These are phyloP conservation scores for Lepiota subincarnata DNA, from an alignment of 768 basidiomycete species.

Conservation along the genomic window DNA sequence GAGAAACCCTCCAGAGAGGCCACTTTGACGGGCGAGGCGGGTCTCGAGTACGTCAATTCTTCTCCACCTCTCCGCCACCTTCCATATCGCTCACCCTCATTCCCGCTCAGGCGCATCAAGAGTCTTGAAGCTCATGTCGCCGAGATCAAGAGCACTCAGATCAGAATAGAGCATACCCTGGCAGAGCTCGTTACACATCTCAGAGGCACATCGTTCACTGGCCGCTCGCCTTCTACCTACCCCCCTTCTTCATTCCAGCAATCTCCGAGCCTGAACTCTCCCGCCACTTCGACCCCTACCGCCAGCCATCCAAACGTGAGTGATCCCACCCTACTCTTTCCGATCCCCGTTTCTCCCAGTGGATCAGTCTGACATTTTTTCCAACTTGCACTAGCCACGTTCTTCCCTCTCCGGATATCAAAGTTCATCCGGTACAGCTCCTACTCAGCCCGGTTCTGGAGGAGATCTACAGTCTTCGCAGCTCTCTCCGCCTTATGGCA, in stretches of 20 bases:
- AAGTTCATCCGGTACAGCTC: constrained; percentile 30
- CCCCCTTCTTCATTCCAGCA: constrained; percentile 52
- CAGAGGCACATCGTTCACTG: constrained; percentile 47
- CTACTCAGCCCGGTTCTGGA: constrained; percentile 24
- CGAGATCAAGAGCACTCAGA: constrained; percentile 71
- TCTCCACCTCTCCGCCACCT: constrained; percentile 3
- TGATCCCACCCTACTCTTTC: constrained; percentile 38
- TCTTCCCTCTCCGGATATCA: constrained; percentile 31
- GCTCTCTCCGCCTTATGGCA: constrained; percentile 37
- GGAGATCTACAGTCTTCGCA: constrained; percentile 42
- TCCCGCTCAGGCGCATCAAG: constrained; percentile 69
- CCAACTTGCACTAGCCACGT: constrained; percentile 30
- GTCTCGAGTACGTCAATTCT: constrained; percentile 65
- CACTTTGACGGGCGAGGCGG: constrained; percentile 84
- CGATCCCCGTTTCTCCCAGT: constrained; percentile 20
- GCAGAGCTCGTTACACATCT: constrained; percentile 77
- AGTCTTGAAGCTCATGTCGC: constrained; percentile 84
- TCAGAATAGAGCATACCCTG: constrained; percentile 73
- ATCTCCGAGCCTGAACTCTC: constrained; percentile 65
- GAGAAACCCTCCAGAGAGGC: constrained; percentile 91
- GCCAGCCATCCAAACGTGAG: constrained; percentile 35
- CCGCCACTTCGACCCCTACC: constrained; percentile 48
- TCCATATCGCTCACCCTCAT: constrained; percentile 17
- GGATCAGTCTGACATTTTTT: constrained; percentile 23
- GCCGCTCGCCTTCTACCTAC: constrained; percentile 64